Evolutionary conservation across 805 yeast species (phyloP).

Genomic region (Cyberlindnera mycetangii): DNA sequence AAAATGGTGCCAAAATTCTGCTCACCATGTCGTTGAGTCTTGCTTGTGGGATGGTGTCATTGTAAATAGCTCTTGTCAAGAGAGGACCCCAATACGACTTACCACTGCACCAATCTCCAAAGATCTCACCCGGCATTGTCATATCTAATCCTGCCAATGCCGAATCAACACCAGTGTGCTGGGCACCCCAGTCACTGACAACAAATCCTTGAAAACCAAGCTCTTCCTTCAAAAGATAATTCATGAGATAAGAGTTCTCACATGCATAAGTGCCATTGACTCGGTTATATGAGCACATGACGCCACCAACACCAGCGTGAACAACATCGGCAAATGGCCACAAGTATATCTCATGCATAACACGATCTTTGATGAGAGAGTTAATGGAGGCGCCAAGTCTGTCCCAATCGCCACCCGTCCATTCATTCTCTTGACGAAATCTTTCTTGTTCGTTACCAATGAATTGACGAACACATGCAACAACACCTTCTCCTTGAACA

Average conservation of each 20-base stretch:
- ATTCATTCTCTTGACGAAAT: constrained; percentile 51
- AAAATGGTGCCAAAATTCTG: constrained; percentile 56
- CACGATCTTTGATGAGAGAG: constrained; percentile 55
- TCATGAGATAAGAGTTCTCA: constrained; percentile 54
- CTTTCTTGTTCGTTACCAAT: constrained; percentile 64
- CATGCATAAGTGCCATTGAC: constrained; percentile 58
- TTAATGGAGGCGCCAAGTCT: constrained; percentile 43
- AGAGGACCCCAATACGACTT: constrained; percentile 57
- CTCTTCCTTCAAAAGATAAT: constrained; percentile 55
- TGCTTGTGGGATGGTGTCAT: constrained; percentile 50
- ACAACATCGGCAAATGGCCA: constrained; percentile 70
- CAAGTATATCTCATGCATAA: constrained; percentile 57
- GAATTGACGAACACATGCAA: constrained; percentile 55
- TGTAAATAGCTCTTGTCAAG: constrained; percentile 51
- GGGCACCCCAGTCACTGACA: constrained; percentile 68
- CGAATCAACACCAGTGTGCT: constrained; percentile 53
- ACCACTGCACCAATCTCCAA: constrained; percentile 51
- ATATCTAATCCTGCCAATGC: constrained; percentile 61
- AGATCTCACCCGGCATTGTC: constrained; percentile 61
- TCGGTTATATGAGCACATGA: constrained; percentile 60
- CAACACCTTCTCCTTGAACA: constrained; percentile 54
- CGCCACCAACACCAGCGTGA: constrained; percentile 55
- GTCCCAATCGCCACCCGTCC: constrained; percentile 45
- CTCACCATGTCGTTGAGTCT: constrained; percentile 62
- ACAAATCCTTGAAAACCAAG: constrained; percentile 66